These are phyloP conservation scores for Plasmopara viticola DNA, from an alignment of 352 stramenopile genomes.

Conservation along the genomic window DNA sequence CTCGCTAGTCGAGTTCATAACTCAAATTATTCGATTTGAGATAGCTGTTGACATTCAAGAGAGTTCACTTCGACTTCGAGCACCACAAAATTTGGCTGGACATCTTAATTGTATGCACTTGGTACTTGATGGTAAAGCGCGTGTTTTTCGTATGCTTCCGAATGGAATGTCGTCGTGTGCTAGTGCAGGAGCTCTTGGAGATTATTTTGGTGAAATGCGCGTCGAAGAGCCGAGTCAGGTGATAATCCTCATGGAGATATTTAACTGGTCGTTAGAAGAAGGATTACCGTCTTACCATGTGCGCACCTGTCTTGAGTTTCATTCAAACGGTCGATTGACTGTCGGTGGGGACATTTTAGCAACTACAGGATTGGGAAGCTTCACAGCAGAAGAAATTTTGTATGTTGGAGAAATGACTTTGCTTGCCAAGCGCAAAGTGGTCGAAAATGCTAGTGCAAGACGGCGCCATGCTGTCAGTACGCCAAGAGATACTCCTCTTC, in stretches of 20 bases:
- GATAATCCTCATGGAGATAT: conserved; percentile 45
- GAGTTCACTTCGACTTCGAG: conserved; percentile 32
- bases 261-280: conserved; percentile 32
- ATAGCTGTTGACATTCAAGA: conserved; percentile 35
- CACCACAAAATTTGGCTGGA: conserved; percentile 23
- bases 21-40: conserved; percentile 38
- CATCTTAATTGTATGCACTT: conserved; percentile 34
- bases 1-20: conserved; percentile 40
- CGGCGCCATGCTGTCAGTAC: conserved; percentile 6
- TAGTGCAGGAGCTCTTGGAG: conserved; percentile 40
- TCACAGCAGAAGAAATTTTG: conserved; percentile 31
- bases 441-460: conserved; percentile 21
- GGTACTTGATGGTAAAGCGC: conserved; percentile 52
- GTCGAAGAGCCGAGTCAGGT: conserved; percentile 35
- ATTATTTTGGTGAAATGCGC: conserved; percentile 61
- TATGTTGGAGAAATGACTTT: conserved; percentile 48
- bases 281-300: conserved; percentile 32
- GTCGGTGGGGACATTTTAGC: conserved; percentile 44
- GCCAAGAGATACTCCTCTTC: conserved; percentile 1
- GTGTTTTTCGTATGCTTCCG: conserved; percentile 49
- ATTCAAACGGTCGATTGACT: conserved; percentile 30
- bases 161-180: conserved; percentile 43
- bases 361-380: conserved; percentile 23
- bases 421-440: conserved; percentile 36
- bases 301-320: conserved; percentile 39